phyloP scores from a whole-genome alignment of 352 stramenopile species.

The Albugo laibachii region DNA sequence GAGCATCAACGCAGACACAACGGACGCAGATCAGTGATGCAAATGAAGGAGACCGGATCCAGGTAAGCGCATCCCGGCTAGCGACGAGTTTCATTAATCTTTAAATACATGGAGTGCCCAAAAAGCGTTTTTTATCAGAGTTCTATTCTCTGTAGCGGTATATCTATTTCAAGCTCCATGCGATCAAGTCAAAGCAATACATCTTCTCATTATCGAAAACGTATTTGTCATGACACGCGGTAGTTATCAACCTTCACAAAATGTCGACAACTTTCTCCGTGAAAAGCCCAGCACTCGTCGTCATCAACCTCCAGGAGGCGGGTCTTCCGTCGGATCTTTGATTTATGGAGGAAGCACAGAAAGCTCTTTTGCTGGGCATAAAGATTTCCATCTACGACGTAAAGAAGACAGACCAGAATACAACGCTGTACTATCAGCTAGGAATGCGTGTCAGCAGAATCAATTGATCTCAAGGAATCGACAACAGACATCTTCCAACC shows the following conservation, averaged over 20 bases:
- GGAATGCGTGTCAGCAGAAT: not conserved
- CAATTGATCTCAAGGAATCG: not conserved
- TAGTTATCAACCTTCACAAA: slow-evolving; percentile 35
- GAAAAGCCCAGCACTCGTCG: slow-evolving; percentile 61
- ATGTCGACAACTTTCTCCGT: slow-evolving; percentile 57
- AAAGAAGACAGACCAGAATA: slow-evolving; percentile 36
- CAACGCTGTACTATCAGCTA: slow-evolving; percentile 2
- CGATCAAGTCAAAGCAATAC: not conserved
- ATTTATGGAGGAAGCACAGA: slow-evolving; percentile 40
- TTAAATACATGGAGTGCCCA: too few relatives aligned
- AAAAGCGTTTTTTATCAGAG: too few relatives aligned
- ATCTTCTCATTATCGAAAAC: slow-evolving; percentile 1
- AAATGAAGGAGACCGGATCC: not conserved
- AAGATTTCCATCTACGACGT: slow-evolving; percentile 10
- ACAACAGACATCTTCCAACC: slow-evolving; percentile 45
- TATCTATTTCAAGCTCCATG: not conserved
- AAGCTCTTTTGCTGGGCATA: slow-evolving; percentile 17
- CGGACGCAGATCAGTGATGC: slow-evolving; percentile 84
- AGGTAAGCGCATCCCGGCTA: not conserved
- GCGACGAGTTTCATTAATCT: too few relatives aligned
- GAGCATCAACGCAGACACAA: slow-evolving; percentile 92
- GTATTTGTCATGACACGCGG: not conserved
- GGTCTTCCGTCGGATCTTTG: slow-evolving; percentile 46
- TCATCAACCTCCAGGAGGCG: slow-evolving; percentile 42
- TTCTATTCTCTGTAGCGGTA: too few relatives aligned